Evolutionary conservation across 2,329 filamentous ascomycete genomes (phyloP).

Genomic region (Huntiella abstrusa): DNA sequence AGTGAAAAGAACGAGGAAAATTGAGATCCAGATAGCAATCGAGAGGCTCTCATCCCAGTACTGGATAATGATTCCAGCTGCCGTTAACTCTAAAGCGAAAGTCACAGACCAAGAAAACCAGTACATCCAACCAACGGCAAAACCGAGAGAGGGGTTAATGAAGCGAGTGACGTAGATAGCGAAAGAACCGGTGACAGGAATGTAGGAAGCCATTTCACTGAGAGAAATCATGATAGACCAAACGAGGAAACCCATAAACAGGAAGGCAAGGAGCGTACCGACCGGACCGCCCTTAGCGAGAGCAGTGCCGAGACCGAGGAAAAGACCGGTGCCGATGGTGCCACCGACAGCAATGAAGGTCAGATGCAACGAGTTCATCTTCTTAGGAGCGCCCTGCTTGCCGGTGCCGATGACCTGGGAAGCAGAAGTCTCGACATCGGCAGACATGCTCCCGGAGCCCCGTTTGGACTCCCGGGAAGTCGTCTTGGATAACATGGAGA

Average conservation of each 20-base stretch:
- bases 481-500: not conserved
- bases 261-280: slow-evolving; percentile 47
- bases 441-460: not conserved
- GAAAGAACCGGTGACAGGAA: slow-evolving; percentile 60
- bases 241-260: slow-evolving; percentile 52
- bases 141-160: slow-evolving; percentile 52
- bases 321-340: slow-evolving; percentile 55
- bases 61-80: slow-evolving; percentile 55
- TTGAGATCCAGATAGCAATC: slow-evolving; percentile 52
- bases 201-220: slow-evolving; percentile 58
- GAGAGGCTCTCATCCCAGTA: slow-evolving; percentile 47
- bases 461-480: not conserved
- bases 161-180: slow-evolving; percentile 60
- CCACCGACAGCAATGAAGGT: slow-evolving; percentile 36
- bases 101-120: slow-evolving; percentile 64
- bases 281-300: slow-evolving; percentile 46
- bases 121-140: slow-evolving; percentile 69
- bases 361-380: slow-evolving; percentile 23
- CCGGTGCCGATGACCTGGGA: slow-evolving; percentile 2
- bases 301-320: slow-evolving; percentile 46
- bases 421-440: not conserved
- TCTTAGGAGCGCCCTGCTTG: slow-evolving; percentile 5
- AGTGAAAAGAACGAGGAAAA: slow-evolving; percentile 56
- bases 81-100: slow-evolving; percentile 53
- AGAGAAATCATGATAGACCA: slow-evolving; percentile 56